Percentiles rank a stretch among this genome's conserved stretches.
phyloP scores from a whole-genome alignment of 2,329 filamentous ascomycete genomes.

The Trichoderma guizhouense region DNA sequence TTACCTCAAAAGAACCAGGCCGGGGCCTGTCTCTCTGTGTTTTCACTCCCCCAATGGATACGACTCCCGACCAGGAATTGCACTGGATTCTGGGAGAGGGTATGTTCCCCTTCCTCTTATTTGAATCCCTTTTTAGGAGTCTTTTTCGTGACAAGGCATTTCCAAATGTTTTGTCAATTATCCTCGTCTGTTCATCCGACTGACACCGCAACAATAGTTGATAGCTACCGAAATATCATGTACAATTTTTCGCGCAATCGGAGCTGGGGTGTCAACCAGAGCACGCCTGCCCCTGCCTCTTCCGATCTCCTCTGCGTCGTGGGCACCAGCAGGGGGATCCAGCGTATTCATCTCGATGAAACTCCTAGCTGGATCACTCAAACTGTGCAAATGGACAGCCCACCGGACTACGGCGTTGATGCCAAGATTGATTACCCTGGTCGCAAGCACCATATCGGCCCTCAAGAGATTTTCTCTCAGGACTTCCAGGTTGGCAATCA shows the following conservation, averaged over 20 bases:
- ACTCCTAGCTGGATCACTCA: slow-evolving; percentile 35
- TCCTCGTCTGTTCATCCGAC: background rate
- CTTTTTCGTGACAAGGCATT: no score
- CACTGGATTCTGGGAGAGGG: slow-evolving; percentile 39
- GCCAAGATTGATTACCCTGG: background rate
- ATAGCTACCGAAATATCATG: slow-evolving; percentile 32
- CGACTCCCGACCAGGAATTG: background rate
- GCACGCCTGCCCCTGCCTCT: slow-evolving; percentile 40
- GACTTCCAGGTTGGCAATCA: slow-evolving; percentile 45
- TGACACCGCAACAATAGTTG: slow-evolving; percentile 24
- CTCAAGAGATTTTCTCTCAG: slow-evolving; percentile 45
- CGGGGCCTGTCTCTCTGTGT: slow-evolving; percentile 34
- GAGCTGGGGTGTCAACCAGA: slow-evolving; percentile 38
- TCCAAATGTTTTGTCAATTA: background rate
- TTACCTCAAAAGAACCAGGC: slow-evolving; percentile 39
- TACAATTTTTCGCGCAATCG: slow-evolving; percentile 27
- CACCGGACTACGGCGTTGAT: background rate
- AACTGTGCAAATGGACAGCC: background rate
- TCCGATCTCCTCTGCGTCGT: slow-evolving; percentile 44
- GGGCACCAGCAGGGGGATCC: slow-evolving; percentile 48
- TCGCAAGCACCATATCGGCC: background rate
- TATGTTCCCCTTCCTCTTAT: slow-evolving; percentile 21
- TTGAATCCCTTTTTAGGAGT: background rate
- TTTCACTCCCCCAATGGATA: slow-evolving; percentile 36
- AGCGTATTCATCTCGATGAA: slow-evolving; percentile 34